A percentile compares a stretch with the other conserved stretches of the same genome.
phyloP scores from a whole-genome alignment of 2,329 filamentous ascomycete species.

The Penicillium sp. region DNA sequence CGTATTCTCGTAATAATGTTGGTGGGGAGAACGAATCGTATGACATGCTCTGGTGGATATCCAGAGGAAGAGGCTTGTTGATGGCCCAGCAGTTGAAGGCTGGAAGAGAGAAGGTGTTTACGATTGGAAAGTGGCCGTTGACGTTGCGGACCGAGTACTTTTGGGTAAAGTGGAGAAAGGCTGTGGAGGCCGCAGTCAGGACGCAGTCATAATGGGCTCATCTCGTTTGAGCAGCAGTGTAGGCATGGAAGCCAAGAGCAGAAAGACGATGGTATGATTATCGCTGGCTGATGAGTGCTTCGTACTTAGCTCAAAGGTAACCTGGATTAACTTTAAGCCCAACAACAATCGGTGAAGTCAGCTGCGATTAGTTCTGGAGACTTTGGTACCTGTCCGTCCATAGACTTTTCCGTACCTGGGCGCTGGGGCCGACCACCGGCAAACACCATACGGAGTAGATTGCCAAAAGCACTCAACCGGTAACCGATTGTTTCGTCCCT shows the following conservation, averaged over 20 bases:
- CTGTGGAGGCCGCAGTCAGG: background rate
- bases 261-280: background rate
- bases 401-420: too few species aligned
- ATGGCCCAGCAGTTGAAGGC: background rate
- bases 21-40: background rate
- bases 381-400: too few species aligned
- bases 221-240: background rate
- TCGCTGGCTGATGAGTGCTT: background rate
- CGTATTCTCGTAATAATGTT: conserved; percentile 1
- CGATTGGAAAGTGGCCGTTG: background rate
- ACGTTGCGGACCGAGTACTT: conserved; percentile 6
- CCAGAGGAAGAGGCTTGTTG: background rate
- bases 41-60: conserved; percentile 10
- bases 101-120: background rate
- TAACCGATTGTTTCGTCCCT: too few species aligned
- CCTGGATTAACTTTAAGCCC: too few species aligned
- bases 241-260: background rate
- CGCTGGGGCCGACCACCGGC: too few species aligned
- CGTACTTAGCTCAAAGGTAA: background rate
- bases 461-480: too few species aligned
- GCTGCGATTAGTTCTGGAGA: too few species aligned
- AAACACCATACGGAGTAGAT: too few species aligned
- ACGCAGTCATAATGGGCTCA: background rate
- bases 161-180: conserved; percentile 9
- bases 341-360: too few species aligned